phyloP scores from a whole-genome alignment of 1,284 basidiomycete species.

The Puccinia triticina region DNA sequence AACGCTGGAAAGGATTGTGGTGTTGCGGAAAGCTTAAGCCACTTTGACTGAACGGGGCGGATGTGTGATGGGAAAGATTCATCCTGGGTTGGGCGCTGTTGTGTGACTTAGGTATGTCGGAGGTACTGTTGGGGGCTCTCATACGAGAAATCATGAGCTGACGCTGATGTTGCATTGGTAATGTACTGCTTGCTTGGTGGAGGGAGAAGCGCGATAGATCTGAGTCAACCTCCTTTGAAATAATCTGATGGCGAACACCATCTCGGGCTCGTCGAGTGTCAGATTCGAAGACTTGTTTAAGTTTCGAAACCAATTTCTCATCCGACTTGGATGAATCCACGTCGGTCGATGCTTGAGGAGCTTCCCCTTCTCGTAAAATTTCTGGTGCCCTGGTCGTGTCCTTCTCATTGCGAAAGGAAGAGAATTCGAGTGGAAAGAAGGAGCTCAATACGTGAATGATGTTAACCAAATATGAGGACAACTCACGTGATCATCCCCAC shows the following conservation, averaged over 20 bases:
- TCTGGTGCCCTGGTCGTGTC: background rate
- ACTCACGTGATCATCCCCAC: conserved; percentile 33
- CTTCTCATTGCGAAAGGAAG: background rate
- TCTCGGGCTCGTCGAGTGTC: conserved; percentile 18
- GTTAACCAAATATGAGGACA: background rate
- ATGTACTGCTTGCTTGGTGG: background rate
- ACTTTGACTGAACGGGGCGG: conserved; percentile 15
- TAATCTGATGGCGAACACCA: conserved; percentile 3
- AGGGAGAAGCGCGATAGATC: conserved; percentile 25
- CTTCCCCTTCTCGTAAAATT: background rate
- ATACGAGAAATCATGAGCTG: conserved; percentile 20
- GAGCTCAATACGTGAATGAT: background rate
- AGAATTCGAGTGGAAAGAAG: background rate
- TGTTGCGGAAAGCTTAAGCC: conserved; percentile 51
- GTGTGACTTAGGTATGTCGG: conserved; percentile 13
- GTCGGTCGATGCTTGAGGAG: background rate
- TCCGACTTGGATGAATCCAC: background rate
- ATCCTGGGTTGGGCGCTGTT: conserved; percentile 5
- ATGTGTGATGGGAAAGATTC: conserved; percentile 23
- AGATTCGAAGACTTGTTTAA: conserved; percentile 18
- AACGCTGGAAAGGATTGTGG: conserved; percentile 54
- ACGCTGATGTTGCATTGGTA: background rate
- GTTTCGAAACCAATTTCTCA: conserved; percentile 17
- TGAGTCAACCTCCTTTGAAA: conserved; percentile 1
- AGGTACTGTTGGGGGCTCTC: conserved; percentile 3